These are phyloP conservation scores for Phytophthora aleatoria DNA, from an alignment of 352 stramenopile genomes.

Conservation along the genomic window DNA sequence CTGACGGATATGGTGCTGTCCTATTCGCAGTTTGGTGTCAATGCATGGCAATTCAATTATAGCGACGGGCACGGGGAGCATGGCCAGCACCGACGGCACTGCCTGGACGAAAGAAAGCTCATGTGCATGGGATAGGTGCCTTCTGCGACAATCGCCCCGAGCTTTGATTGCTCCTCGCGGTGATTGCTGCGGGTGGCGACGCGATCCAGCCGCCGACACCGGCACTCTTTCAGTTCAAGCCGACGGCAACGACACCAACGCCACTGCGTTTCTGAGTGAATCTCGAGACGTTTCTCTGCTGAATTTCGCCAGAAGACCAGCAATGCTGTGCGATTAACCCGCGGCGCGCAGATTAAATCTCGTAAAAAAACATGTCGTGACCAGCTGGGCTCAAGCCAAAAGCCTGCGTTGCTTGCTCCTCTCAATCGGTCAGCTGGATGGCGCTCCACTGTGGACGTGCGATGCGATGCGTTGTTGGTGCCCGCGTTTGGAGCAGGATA, in stretches of 20 bases:
- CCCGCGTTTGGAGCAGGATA: background rate
- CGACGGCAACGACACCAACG: background rate
- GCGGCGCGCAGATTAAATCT: constrained; percentile 31
- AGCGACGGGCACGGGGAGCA: background rate
- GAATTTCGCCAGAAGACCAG: constrained; percentile 1
- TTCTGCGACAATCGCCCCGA: constrained; percentile 15
- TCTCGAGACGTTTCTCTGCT: constrained; percentile 20
- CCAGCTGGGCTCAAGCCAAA: no score
- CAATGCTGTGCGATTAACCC: constrained; percentile 5
- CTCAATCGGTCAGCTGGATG: background rate
- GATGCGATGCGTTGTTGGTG: background rate
- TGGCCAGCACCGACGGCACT: background rate
- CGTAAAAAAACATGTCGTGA: background rate
- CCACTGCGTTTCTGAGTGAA: constrained; percentile 10
- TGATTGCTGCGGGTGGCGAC: constrained; percentile 13
- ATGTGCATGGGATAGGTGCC: constrained; percentile 18
- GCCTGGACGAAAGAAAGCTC: background rate
- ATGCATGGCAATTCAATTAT: background rate
- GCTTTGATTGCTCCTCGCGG: constrained; percentile 26
- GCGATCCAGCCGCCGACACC: background rate
- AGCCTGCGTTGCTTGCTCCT: constrained; percentile 2
- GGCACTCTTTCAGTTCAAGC: background rate
- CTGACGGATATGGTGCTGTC: no score
- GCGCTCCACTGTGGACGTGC: background rate
- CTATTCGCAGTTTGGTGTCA: background rate